Base-by-base conservation (phyloP, 2,329 filamentous ascomycete genomes). In the Volutella citrinella region DNA sequence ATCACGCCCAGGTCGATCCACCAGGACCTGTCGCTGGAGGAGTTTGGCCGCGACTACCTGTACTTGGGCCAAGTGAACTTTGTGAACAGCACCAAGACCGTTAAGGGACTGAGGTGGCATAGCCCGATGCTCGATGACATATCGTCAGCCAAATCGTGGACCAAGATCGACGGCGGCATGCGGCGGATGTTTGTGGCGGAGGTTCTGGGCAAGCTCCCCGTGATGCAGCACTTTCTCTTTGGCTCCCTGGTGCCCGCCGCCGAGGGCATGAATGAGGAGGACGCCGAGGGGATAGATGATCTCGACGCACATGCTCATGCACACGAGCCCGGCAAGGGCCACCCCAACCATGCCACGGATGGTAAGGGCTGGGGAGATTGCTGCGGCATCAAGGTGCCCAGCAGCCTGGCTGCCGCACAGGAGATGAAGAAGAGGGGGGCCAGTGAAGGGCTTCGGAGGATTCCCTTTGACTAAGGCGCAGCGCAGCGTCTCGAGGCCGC, bases 71-170 rank as follows among this genome's bases (percentile, higher is more conserved):
- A 97, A 63, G 87, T 98, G 17, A 76, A 77, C 32, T 98, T 95
- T 64, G 91, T 98, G 38, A 96, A 97, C 64, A 87, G 82, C 49
- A 94, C 95, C 38, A 98, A 98, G 70, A 95, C 88, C 2, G 90
- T 96, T 38, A 88, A 94, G 55, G 91, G 90, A 2, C 68, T 98
- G 41, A 78, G 93, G 27, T 98, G 93, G 93, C 94, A 98, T 55
- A 90, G 84, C 45, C 93, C 94, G 5, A 97, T 98, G 94, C 78
- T 98, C 13, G 93, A 98, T 57, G 93, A 98, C 59, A 98, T 98
- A 46, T 93, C 86, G 5, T 82, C 87, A 2, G 85, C 91, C 12
- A 90, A 87, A 59, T 86, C 74, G 23, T 98, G 93, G 93, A 68
- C 64, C 46, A 98, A 98, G 70, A 85, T 98, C 30, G 90, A 97